Evolutionary conservation across 306 rosid genomes (phyloP), one percentile per base, ranked within the genome.

Genomic region (Senna tora): DNA sequence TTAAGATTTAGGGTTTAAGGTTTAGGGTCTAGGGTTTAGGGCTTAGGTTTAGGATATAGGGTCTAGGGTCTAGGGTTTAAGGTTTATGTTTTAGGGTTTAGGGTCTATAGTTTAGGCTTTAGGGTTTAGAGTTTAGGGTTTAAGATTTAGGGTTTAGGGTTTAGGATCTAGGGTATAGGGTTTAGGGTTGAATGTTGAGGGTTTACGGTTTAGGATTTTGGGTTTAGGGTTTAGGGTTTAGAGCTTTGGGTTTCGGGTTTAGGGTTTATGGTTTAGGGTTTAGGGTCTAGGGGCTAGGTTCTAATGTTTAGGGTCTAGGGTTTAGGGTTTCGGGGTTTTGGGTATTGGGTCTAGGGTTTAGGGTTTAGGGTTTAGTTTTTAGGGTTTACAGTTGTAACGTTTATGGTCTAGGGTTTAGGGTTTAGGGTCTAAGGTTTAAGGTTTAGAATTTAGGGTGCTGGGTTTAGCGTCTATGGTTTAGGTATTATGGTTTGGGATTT

Each of bases 401-500:
- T 59, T 72, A 59, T 68, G 76, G 58, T 58, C 28, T 72, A 72
- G 68, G 68, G 76, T 71, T 57, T 71, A 71, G 67, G 76, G 76
- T 71, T 71, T 57, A 71, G 76, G 76, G 67, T 71, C 43, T 71
- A 71, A 67, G 76, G 76, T 58, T 72, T 22, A 57, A 52, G 76
- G 67, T 72, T 72, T 41, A 58, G 69, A 69, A 69, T 60, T n/a
- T n/a, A n/a, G n/a, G n/a, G n/a, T n/a, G n/a, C n/a, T n/a, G n/a
- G n/a, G n/a, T n/a, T n/a, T n/a, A n/a, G n/a, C n/a, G n/a, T n/a
- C n/a, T n/a, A n/a, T n/a, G n/a, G n/a, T n/a, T n/a, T n/a, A n/a
- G n/a, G n/a, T n/a, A n/a, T n/a, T n/a, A n/a, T n/a, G n/a, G n/a
- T n/a, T n/a, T n/a, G n/a, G n/a, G n/a, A n/a, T 72, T 59, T 42